Evolutionary conservation across 108 stramenopile genomes (phyloP), one percentile per base, ranked within the genome.

Genomic region (Nitzschia putrida): DNA sequence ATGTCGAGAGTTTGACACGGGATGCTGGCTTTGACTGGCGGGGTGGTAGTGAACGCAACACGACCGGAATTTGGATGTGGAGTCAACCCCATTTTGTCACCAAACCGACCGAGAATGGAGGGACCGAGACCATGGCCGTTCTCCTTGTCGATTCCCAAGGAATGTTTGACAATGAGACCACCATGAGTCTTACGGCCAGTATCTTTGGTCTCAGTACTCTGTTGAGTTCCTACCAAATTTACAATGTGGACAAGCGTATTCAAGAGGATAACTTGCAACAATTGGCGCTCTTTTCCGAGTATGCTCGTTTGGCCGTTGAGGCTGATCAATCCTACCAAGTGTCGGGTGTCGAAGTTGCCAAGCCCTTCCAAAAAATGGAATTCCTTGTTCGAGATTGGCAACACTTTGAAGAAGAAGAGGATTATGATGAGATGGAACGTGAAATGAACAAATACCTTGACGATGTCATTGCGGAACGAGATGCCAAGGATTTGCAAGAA

Each of bases 41-140:
- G 21, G 97, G 95, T 22, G 99, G 99, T 16, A 76, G 76, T 39
- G 95, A 96, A 44, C 85, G 98, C 23, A 88, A 96, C 76, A 99
- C 98, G 34, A 98, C 98, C 6, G 99, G 99, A 29, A 99, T 99
- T 69, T 98, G 98, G 97, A 94, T 98, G 90, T 99, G 99, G 99
- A 92, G 83, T 66, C 91, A 98, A 55, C 97, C 97, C 2, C 95
- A 97, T 74, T 80, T 96, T 67, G 68, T 89, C 23, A 56, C 71
- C 38, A 57, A 68, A n/a, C 69, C 73, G 8, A 54, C 68, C 11
- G 71, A 57, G 24, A 74, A 61, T n/a, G 65, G 65, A 10, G 80
- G 83, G 29, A 70, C 65, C 49, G 94, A 96, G 57, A 68, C 79
- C 38, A 69, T 97, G 12, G 97, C 97, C 3, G 87, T 99, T 8